A percentile compares a stretch with the other conserved stretches of the same genome.
These are phyloP conservation scores for Neurospora tetrasperma DNA, from an alignment of 495 filamentous ascomycete species.

Conservation along the genomic window DNA sequence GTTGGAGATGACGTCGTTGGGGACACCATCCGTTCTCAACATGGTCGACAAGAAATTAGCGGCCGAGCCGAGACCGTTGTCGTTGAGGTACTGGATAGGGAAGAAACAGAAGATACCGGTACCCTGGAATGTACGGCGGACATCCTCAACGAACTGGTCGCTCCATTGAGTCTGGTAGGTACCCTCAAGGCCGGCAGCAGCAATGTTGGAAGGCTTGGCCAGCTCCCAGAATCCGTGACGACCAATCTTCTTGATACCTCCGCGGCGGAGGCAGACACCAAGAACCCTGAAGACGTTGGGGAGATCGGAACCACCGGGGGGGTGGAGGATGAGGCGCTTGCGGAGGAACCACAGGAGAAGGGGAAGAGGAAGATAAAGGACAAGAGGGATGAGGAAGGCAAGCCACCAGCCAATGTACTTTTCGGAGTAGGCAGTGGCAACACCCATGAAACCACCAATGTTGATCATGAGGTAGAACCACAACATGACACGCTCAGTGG, in stretches of 20 bases:
- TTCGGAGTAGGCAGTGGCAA: slow-evolving; percentile 37
- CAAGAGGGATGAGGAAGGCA: slow-evolving; percentile 58
- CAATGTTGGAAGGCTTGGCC: slow-evolving; percentile 52
- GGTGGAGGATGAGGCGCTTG: slow-evolving; percentile 40
- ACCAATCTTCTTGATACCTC: slow-evolving; percentile 45
- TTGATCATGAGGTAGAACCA: slow-evolving; percentile 58
- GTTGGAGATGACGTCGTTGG: slow-evolving; percentile 70
- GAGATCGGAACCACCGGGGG: slow-evolving; percentile 44
- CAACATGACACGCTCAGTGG: slow-evolving; percentile 52
- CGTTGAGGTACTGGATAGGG: slow-evolving; percentile 59
- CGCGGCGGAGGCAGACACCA: slow-evolving; percentile 41
- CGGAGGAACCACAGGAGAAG: slow-evolving; percentile 42
- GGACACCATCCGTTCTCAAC: slow-evolving; percentile 55
- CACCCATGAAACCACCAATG: slow-evolving; percentile 53
- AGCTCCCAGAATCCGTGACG: slow-evolving; percentile 52
- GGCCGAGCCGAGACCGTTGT: slow-evolving; percentile 38
- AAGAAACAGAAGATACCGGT: slow-evolving; percentile 54
- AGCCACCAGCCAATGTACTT: slow-evolving; percentile 59
- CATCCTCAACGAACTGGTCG: slow-evolving; percentile 48
- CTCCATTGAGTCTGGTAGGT: slow-evolving; percentile 33
- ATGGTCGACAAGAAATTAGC: slow-evolving; percentile 47
- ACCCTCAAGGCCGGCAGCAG: slow-evolving; percentile 31
- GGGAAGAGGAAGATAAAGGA: slow-evolving; percentile 49
- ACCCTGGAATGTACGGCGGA: slow-evolving; percentile 47
- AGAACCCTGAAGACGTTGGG: slow-evolving; percentile 45